These are phyloP conservation scores for Leishmania mexicana DNA, from an alignment of 208 protist genomes.

Conservation along the genomic window DNA sequence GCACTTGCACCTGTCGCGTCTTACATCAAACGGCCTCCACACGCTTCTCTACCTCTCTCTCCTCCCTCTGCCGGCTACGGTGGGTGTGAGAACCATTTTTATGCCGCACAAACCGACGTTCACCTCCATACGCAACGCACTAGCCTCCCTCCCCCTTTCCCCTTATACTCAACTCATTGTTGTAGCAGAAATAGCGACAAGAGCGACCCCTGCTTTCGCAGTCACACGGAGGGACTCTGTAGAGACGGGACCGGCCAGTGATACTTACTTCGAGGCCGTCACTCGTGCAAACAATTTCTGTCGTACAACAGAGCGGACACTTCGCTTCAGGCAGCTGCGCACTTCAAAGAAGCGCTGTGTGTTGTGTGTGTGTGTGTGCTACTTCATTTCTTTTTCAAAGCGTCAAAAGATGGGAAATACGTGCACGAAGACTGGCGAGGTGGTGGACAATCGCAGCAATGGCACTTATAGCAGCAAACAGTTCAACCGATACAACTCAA, in stretches of 20 bases:
- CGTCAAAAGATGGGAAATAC: slow-evolving; percentile 42
- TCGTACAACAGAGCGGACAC: neutral
- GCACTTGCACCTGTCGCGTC: neutral
- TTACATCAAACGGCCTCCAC: neutral
- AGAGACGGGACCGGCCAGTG: neutral
- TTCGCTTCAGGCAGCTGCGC: neutral
- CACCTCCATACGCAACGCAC: neutral
- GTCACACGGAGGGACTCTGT: slow-evolving; percentile 1
- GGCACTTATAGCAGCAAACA: neutral
- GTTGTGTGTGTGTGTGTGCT: neutral
- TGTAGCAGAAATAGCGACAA: slow-evolving; percentile 1
- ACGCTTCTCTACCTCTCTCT: neutral
- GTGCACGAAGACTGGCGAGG: slow-evolving; percentile 36
- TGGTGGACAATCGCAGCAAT: slow-evolving; percentile 19
- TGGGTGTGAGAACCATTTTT: neutral
- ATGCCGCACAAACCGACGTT: neutral
- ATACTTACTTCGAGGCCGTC: neutral
- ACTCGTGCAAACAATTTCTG: neutral
- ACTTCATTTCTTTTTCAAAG: neutral
- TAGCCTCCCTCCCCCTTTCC: neutral
- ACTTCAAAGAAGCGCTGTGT: neutral
- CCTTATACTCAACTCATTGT: neutral
- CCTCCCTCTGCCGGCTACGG: neutral
- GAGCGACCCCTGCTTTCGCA: neutral
- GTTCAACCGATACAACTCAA: neutral